Conservation (phyloP, 2,329 filamentous ascomycete species). For the Aspergillus ruber region DNA sequence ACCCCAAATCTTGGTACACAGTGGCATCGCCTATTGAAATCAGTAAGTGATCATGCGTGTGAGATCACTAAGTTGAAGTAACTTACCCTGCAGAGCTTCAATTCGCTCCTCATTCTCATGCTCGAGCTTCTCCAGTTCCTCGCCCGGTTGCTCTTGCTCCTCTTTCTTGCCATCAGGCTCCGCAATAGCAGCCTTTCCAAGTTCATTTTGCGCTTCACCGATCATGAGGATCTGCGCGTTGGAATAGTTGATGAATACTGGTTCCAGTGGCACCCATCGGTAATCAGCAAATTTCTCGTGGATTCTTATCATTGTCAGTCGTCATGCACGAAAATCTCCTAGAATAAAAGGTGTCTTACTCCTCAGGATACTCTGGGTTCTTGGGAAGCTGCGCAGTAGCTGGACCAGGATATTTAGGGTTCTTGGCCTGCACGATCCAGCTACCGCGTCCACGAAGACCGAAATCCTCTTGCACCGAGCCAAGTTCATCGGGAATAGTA, state of each 20-base stretch:
- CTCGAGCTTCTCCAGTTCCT: conserved; percentile 68
- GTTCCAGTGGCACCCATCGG: conserved; percentile 68
- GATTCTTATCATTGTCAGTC: conserved; percentile 41
- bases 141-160: conserved; percentile 57
- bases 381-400: conserved; percentile 57
- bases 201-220: conserved; percentile 45
- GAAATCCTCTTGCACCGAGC: conserved; percentile 67
- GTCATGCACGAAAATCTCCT: not conserved
- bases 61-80: not conserved
- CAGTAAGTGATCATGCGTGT: not conserved
- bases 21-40: conserved; percentile 49
- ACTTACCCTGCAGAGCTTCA: conserved; percentile 49
- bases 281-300: conserved; percentile 64
- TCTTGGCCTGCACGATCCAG: conserved; percentile 74
- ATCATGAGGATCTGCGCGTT: conserved; percentile 75
- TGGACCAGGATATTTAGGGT: conserved; percentile 64
- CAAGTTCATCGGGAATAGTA: conserved; percentile 64
- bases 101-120: conserved; percentile 67
- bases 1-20: conserved; percentile 53
- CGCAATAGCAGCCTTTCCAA: conserved; percentile 31
- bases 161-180: conserved; percentile 40
- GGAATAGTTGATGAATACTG: conserved; percentile 66
- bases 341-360: conserved; percentile 41
- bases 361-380: conserved; percentile 62
- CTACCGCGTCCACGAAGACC: conserved; percentile 66